Evolutionary conservation across 192 early-diverging fungal species (phyloP).

Genomic region (Backusella mclennaniae): DNA sequence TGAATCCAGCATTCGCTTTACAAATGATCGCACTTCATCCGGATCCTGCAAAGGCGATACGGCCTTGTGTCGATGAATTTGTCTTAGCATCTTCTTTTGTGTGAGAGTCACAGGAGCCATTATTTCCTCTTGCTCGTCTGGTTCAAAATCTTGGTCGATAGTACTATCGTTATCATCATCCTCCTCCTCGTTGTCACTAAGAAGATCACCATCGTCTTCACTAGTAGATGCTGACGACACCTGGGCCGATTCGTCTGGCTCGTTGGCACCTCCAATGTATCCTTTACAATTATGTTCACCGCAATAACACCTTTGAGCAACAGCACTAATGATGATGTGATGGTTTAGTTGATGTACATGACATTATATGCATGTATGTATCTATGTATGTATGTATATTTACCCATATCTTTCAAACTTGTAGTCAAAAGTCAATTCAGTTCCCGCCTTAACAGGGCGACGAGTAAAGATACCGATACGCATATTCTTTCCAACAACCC

Average conservation of each 20-base stretch:
- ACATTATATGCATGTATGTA: too few species aligned
- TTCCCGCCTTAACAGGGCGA: conserved; percentile 69
- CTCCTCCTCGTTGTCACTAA: conserved; percentile 35
- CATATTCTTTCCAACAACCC: conserved; percentile 87
- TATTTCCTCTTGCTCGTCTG: conserved; percentile 21
- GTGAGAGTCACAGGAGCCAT: conserved; percentile 32
- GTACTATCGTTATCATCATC: background rate
- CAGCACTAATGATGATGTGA: conserved; percentile 46
- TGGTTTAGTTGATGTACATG: too few species aligned
- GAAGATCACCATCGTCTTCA: background rate
- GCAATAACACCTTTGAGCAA: conserved; percentile 93
- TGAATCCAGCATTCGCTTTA: conserved; percentile 70
- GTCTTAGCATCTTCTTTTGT: conserved; percentile 38
- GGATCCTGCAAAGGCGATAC: conserved; percentile 57
- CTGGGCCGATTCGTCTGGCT: conserved; percentile 43
- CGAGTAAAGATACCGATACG: conserved; percentile 97
- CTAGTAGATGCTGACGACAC: background rate
- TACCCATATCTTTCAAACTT: conserved; percentile 95
- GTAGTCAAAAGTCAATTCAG: conserved; percentile 98
- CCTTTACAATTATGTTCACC: conserved; percentile 86
- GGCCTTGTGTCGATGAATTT: conserved; percentile 29
- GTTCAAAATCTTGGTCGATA: background rate
- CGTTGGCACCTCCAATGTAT: conserved; percentile 82
- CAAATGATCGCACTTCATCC: conserved; percentile 73
- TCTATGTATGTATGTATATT: background rate